Conservation (phyloP, 176 grass and related monocot species). For the Zoysia japonica region DNA sequence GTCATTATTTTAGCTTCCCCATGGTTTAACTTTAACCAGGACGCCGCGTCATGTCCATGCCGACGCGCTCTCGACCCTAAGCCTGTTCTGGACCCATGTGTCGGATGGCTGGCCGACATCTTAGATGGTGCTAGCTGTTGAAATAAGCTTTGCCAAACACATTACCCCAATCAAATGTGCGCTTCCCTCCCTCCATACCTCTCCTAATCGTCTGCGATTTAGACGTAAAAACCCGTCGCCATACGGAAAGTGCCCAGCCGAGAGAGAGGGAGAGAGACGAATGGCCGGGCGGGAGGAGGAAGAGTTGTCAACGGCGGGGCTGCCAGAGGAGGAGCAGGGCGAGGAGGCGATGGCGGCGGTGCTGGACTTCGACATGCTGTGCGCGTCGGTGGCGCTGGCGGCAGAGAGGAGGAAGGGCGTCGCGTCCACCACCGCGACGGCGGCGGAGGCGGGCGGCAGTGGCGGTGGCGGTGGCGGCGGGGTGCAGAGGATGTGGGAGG, state of each 20-base stretch:
- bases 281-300: slow-evolving; percentile 7
- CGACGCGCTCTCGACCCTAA: neutral
- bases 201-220: slow-evolving; percentile 31
- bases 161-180: slow-evolving; percentile 22
- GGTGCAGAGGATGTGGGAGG: slow-evolving; percentile 99
- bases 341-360: slow-evolving; percentile 50
- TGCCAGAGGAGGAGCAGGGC: slow-evolving; percentile 14
- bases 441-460: slow-evolving; percentile 8
- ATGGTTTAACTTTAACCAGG: slow-evolving; percentile 23
- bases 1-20: slow-evolving; percentile 16
- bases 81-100: neutral
- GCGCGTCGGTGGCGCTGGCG: slow-evolving; percentile 80
- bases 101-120: neutral
- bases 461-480: slow-evolving; percentile 21
- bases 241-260: neutral
- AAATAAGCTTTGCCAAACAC: neutral
- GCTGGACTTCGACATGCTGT: slow-evolving; percentile 98
- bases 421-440: neutral
- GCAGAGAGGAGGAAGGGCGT: slow-evolving; percentile 47
- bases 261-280: neutral
- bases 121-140: neutral
- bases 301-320: slow-evolving; percentile 16
- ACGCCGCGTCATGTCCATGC: neutral
- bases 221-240: slow-evolving; percentile 49
- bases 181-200: neutral